Base-by-base conservation (phyloP, 805 yeast species). In the Naumovozyma baii region DNA sequence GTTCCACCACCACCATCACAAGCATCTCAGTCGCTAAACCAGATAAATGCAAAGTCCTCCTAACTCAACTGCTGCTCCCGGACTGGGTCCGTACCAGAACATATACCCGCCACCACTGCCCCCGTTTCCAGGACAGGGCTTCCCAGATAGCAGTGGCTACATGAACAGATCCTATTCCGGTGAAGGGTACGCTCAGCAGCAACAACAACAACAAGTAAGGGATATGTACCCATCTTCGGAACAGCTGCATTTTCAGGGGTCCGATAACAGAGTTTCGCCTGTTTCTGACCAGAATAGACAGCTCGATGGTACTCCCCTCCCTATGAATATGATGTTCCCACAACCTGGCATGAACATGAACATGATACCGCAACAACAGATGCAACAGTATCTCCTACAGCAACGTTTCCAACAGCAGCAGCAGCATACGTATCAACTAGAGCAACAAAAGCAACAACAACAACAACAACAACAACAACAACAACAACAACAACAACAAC, bases 401-500 rank as follows among this genome's bases (percentile, higher is more conserved):
- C 37, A 25, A 14, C 18, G 28, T 18, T 17, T 17, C 13, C 20
- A 18, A 1, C 31, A 35, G 31, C 20, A 14, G 17, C 18, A 14
- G 26, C 37, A 22, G 26, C 9, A 7, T 4, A 17, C 4, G 28
- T 36, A 17, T 30, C 39, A 14, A 13, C 10, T 5, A 2, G 33
- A 33, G 18, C 37, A 38, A 14, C 28, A 4, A 14, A 28, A 15
- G 15, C 38, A 34, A n/a, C 38, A 29, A 22, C 35, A 30, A 13
- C 34, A 20, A 8, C 34, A 14, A 20, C 33, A 7, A 9, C 39
- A 30, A 20, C 30, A 31, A 17, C 33, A 29, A 18, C 32, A 32
- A 20, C 33, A 25, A 25, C 32, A 25, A 25, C 33, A 17, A 18
- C 38, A 36, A 10, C 33, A 29, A 10, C 35, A 15, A 19, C 40